These are phyloP conservation scores for Pleurotus tuoliensis DNA, from an alignment of 768 basidiomycete species.

Conservation along the genomic window DNA sequence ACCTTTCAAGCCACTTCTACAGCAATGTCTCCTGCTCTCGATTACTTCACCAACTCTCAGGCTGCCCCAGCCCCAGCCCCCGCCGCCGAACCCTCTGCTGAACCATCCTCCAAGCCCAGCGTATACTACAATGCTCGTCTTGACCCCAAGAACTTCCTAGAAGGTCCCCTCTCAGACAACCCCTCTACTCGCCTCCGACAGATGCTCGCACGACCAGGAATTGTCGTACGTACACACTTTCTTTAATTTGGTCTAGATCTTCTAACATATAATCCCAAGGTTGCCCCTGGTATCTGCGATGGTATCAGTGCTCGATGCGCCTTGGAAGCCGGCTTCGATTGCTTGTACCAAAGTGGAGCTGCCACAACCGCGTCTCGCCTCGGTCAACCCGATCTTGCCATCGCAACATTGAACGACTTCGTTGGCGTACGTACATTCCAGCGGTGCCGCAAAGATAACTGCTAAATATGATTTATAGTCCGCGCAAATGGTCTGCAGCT, in stretches of 20 bases:
- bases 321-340: conserved; percentile 46
- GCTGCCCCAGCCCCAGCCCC: background rate
- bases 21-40: conserved; percentile 2
- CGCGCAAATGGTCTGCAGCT: conserved; percentile 44
- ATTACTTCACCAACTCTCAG: conserved; percentile 7
- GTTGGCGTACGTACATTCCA: conserved; percentile 28
- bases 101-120: background rate
- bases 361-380: conserved; percentile 53
- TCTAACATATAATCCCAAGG: background rate
- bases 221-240: conserved; percentile 47
- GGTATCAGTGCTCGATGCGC: conserved; percentile 51
- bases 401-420: conserved; percentile 53
- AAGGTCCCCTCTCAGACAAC: conserved; percentile 65
- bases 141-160: conserved; percentile 57
- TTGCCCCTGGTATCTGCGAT: conserved; percentile 37
- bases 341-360: conserved; percentile 48
- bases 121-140: conserved; percentile 46
- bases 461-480: conserved; percentile 24
- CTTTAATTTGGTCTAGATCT: no score
- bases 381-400: conserved; percentile 52
- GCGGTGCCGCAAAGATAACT: background rate
- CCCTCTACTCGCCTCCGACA: conserved; percentile 71
- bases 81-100: background rate
- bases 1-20: background rate
- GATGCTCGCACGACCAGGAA: conserved; percentile 67